These are phyloP conservation scores for Saccharomycopsis javanensis DNA, from an alignment of 805 yeast genomes.

Conservation along the genomic window DNA sequence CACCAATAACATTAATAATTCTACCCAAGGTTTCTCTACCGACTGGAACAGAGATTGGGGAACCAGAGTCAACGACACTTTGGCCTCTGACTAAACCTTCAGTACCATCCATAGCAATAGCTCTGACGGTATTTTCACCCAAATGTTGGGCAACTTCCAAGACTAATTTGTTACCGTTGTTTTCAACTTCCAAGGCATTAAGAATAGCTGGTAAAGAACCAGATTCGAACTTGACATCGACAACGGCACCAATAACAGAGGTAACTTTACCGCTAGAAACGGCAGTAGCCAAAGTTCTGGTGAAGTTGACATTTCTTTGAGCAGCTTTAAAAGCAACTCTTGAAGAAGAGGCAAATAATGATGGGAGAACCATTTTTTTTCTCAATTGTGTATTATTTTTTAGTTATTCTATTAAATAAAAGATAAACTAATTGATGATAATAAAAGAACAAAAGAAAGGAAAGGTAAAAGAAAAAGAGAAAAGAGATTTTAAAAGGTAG, in stretches of 20 bases:
- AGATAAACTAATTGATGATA: constrained; percentile 1
- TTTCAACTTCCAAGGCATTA: constrained; percentile 88
- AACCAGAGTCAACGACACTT: constrained; percentile 85
- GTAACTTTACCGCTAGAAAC: constrained; percentile 81
- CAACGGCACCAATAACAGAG: constrained; percentile 99
- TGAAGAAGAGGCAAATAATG: constrained; percentile 55
- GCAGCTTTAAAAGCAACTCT: constrained; percentile 86
- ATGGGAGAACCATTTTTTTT: constrained; percentile 41
- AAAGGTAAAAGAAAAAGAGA: neutral
- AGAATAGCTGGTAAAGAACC: constrained; percentile 95
- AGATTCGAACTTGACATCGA: constrained; percentile 97
- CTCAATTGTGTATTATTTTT: neutral
- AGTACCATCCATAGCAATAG: constrained; percentile 99
- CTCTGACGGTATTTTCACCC: constrained; percentile 99
- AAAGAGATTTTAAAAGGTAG: neutral
- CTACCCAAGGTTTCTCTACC: constrained; percentile 99
- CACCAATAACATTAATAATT: constrained; percentile 97
- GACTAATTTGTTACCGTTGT: constrained; percentile 66
- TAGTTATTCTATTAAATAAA: constrained; percentile 3
- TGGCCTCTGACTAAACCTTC: constrained; percentile 99
- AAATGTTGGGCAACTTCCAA: constrained; percentile 99
- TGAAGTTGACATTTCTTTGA: constrained; percentile 66
- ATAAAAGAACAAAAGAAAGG: neutral
- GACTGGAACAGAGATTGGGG: constrained; percentile 98
- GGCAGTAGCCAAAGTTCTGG: constrained; percentile 71